Conservation (phyloP, 2,329 filamentous ascomycete species). For the Bertia moriformis region DNA sequence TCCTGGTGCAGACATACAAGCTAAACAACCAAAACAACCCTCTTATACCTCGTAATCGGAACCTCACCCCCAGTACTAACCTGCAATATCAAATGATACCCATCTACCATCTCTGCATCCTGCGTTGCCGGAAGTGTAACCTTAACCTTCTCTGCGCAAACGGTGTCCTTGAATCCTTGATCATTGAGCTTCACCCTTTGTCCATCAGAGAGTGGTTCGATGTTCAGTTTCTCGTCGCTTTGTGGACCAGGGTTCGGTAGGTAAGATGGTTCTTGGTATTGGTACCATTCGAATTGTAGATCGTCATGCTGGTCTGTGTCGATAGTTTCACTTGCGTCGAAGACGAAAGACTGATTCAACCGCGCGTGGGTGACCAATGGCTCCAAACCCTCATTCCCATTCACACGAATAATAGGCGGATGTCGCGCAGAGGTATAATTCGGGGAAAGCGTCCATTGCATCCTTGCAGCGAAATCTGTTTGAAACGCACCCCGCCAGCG, state of each 20-base stretch:
- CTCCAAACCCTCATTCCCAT: slow-evolving; percentile 21
- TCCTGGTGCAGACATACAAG: too few species aligned
- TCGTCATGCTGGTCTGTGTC: slow-evolving; percentile 27
- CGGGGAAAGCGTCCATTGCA: slow-evolving; percentile 2
- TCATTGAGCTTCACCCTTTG: slow-evolving; percentile 20
- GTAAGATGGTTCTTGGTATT: slow-evolving; percentile 27
- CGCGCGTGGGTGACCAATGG: slow-evolving; percentile 23
- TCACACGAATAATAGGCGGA: slow-evolving; percentile 17
- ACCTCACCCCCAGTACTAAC: slow-evolving; percentile 28
- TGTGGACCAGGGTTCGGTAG: too few species aligned
- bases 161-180: slow-evolving; percentile 11
- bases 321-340: slow-evolving; percentile 29
- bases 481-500: slow-evolving; percentile 6
- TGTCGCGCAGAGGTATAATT: background rate
- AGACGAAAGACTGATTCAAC: slow-evolving; percentile 18
- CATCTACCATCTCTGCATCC: slow-evolving; percentile 21
- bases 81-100: slow-evolving; percentile 33
- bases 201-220: too few species aligned
- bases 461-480: slow-evolving; percentile 2
- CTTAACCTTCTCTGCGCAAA: slow-evolving; percentile 16
- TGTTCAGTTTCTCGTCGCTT: too few species aligned
- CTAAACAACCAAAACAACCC: too few species aligned
- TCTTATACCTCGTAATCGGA: slow-evolving; percentile 31
- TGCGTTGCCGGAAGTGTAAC: slow-evolving; percentile 18
- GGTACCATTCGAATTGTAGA: slow-evolving; percentile 31